These are phyloP conservation scores for Coffea canephora DNA, from an alignment of 257 asterid species.

Conservation along the genomic window DNA sequence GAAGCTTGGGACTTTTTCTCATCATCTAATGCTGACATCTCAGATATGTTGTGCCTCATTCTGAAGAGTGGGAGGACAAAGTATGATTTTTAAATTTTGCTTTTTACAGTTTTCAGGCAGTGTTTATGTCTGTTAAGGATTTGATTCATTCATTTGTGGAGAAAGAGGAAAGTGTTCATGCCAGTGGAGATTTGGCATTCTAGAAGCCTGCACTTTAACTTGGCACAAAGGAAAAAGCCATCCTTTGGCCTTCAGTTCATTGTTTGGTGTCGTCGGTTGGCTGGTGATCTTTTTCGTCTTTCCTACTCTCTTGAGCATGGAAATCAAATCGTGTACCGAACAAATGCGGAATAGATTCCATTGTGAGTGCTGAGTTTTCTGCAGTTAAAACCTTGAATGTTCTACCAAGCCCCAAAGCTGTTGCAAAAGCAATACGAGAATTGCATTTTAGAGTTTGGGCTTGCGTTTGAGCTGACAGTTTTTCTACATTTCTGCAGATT, in stretches of 20 bases:
- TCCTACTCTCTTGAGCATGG: neutral
- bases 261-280: neutral
- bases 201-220: neutral
- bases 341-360: neutral
- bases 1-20: constrained; percentile 80
- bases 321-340: neutral
- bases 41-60: constrained; percentile 86
- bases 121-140: neutral
- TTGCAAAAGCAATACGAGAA: neutral
- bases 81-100: constrained; percentile 61
- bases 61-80: constrained; percentile 86
- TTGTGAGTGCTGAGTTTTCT: neutral
- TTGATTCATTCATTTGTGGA: neutral
- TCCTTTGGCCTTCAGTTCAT: neutral
- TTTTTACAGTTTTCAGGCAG: neutral
- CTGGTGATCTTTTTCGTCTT: neutral
- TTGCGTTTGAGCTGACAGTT: neutral
- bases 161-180: neutral
- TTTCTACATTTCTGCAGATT: neutral
- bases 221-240: neutral
- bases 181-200: neutral
- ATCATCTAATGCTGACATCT: constrained; percentile 40
- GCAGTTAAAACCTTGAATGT: too few species aligned
- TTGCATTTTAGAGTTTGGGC: neutral
- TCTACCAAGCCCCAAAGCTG: neutral